Base-by-base conservation (phyloP, 129 eudicot genomes). In the Ambrosia trifida region DNA sequence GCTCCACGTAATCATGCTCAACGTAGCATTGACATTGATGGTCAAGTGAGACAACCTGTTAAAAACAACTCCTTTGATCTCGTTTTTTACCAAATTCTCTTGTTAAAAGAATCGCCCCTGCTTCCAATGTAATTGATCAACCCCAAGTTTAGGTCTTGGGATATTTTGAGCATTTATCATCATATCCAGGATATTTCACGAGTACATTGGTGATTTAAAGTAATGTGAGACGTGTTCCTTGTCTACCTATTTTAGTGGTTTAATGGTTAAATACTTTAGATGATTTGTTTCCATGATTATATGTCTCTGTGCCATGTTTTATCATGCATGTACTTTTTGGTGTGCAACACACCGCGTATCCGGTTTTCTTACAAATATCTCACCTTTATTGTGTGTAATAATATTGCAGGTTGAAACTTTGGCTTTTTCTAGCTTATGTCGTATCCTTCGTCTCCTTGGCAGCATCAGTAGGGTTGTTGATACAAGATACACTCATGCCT, bases 391-490 rank as follows among this genome's bases (percentile, higher is more conserved):
- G 63, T 43, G 36, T 80, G 70, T 73, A 52, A 60, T 11, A 49
- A 60, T 11, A 49, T 72, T 84, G 83, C 89, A 94, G 99, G 85
- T 78, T 90, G 84, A 94, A 90, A 79, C 99, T 94, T 47, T 94
- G 99, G 97, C 97, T 94, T 66, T 94, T 94, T 73, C 84, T 94
- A 11, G 99, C 99, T 12, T 94, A 94, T 83, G 94, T 94, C 31
- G 86, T 94, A 63, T 87, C 99, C 9, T 94, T 94, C 44, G 93
- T 94, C 70, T 94, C 99, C 5, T 85, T 94, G 80, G 99, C 99
- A 46, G 97, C 99, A 54, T 90, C 97, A 1, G 99, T 94, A 5
- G 99, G 99, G 19, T 82, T 94, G 64, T 82, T 89, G 71, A 85
- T 93, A 83, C 91, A 93, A 87, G 98, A 93, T 62, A 90, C 98